Evolutionary conservation across 2,329 filamentous ascomycete species (phyloP).

Genomic region (Hortaea sp.): DNA sequence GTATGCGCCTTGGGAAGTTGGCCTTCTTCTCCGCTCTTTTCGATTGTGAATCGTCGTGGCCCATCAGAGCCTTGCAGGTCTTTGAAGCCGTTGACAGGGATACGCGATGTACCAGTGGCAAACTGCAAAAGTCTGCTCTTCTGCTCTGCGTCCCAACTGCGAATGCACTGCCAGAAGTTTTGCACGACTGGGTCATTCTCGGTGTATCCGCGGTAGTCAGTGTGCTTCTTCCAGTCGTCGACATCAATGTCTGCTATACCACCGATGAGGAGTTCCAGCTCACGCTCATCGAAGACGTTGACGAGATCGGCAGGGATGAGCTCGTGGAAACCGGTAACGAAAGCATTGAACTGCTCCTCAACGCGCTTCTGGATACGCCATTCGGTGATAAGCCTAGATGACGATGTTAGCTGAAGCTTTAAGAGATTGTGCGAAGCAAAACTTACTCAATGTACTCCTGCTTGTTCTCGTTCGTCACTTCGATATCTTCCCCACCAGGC

Average conservation of each 20-base stretch:
- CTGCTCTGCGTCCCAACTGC: conserved; percentile 95
- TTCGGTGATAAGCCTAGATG: conserved; percentile 72
- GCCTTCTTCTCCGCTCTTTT: conserved; percentile 84
- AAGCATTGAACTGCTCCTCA: conserved; percentile 95
- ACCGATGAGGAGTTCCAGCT: conserved; percentile 90
- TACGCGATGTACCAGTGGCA: conserved; percentile 92
- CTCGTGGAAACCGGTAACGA: conserved; percentile 95
- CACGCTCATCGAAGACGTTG: conserved; percentile 97
- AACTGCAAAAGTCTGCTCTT: conserved; percentile 95
- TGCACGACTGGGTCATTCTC: conserved; percentile 95
- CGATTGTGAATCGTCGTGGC: conserved; percentile 90
- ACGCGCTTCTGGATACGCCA: conserved; percentile 99
- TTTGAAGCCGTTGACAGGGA: conserved; percentile 98
- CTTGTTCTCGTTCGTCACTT: conserved; percentile 98
- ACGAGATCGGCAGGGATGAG: conserved; percentile 92
- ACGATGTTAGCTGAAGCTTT: background rate
- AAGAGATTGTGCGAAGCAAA: too few relatives aligned
- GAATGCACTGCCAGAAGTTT: conserved; percentile 97
- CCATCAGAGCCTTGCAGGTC: conserved; percentile 96
- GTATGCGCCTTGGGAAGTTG: conserved; percentile 96
- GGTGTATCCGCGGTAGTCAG: conserved; percentile 96
- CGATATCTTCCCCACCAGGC: conserved; percentile 78
- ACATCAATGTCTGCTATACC: conserved; percentile 99
- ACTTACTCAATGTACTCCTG: conserved; percentile 89
- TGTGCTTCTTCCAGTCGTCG: conserved; percentile 99